phyloP scores from a whole-genome alignment of 306 rosid genomes.

The Lotus japonicus region DNA sequence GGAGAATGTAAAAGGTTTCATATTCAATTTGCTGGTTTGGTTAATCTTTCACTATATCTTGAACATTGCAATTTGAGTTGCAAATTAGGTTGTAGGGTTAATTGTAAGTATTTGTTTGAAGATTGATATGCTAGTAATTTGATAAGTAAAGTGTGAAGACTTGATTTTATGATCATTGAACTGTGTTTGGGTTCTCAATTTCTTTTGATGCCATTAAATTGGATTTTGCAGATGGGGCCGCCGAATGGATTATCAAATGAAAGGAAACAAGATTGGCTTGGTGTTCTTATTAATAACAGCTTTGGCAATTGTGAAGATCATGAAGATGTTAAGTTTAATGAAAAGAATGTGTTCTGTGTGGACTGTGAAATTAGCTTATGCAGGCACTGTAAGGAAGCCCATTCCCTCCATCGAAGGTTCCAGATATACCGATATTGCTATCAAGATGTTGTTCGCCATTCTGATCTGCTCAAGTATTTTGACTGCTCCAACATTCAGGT shows the following conservation, averaged over 20 bases:
- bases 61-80: background rate
- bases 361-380: constrained; percentile 58
- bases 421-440: constrained; percentile 74
- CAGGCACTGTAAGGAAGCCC: constrained; percentile 52
- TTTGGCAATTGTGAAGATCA: constrained; percentile 69
- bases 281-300: constrained; percentile 33
- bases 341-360: constrained; percentile 67
- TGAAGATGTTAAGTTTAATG: constrained; percentile 40
- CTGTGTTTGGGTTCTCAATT: background rate
- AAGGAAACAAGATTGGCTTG: constrained; percentile 55
- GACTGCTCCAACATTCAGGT: constrained; percentile 94
- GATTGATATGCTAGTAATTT: background rate
- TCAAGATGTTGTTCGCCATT: constrained; percentile 63
- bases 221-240: constrained; percentile 42
- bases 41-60: background rate
- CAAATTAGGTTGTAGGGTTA: too few species aligned
- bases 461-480: constrained; percentile 55
- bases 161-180: constrained; percentile 15
- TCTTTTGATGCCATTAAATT: background rate
- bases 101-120: too few species aligned
- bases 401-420: constrained; percentile 49
- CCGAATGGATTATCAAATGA: constrained; percentile 19
- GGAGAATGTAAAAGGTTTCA: background rate
- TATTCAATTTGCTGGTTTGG: background rate
- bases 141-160: background rate